Conservation (phyloP, 805 yeast genomes). For the Candida methanosorbosa region DNA sequence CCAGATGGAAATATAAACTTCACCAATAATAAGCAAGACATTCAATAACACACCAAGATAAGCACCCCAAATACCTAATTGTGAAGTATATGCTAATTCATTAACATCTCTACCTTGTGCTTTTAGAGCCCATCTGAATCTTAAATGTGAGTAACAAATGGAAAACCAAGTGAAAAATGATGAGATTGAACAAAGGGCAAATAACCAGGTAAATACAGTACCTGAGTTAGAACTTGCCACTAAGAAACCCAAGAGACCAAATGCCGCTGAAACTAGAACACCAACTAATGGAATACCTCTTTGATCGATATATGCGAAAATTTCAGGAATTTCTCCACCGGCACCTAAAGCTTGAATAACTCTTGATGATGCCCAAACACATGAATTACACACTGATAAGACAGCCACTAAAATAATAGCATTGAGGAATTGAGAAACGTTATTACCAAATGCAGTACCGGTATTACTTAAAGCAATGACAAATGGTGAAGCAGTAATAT, state of each 20-base stretch:
- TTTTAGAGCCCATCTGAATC: conserved; percentile 33
- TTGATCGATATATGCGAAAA: conserved; percentile 53
- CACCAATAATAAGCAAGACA: conserved; percentile 25
- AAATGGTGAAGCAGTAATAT: conserved; percentile 61
- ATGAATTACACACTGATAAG: conserved; percentile 63
- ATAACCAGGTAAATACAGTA: conserved; percentile 55
- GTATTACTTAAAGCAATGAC: conserved; percentile 62
- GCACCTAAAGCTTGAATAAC: conserved; percentile 54
- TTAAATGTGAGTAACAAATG: conserved; percentile 49
- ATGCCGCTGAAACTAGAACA: conserved; percentile 36
- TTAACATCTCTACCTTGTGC: conserved; percentile 9
- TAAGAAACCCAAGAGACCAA: conserved; percentile 53
- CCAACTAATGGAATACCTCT: conserved; percentile 62
- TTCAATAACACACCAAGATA: conserved; percentile 24
- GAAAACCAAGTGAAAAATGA: conserved; percentile 58
- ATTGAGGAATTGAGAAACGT: conserved; percentile 39
- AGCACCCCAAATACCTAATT: conserved; percentile 29
- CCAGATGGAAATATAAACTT: conserved; percentile 30
- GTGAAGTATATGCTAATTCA: conserved; percentile 26
- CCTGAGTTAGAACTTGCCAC: conserved; percentile 44
- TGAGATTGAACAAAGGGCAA: conserved; percentile 56
- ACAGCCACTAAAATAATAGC: conserved; percentile 62
- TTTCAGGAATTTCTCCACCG: conserved; percentile 53
- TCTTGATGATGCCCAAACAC: conserved; percentile 65
- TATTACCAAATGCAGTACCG: conserved; percentile 56